phyloP scores from a whole-genome alignment of 345 rosid species.

The Brassica incana region DNA sequence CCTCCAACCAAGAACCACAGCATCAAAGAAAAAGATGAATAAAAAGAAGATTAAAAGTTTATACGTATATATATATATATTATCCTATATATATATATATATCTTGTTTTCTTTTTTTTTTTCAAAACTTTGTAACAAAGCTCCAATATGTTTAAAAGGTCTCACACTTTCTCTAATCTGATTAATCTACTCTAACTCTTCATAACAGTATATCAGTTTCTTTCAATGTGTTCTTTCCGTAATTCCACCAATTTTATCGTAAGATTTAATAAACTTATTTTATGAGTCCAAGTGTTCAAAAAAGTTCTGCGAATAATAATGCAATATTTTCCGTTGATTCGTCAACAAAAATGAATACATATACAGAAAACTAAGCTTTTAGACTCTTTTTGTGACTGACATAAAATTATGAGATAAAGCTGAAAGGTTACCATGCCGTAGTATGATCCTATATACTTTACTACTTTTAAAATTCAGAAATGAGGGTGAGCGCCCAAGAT shows the following conservation, averaged over 20 bases:
- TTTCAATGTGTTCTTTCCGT: background rate
- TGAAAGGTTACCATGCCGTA: slow-evolving; percentile 18
- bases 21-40: slow-evolving; percentile 25
- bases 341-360: background rate
- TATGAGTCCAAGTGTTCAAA: slow-evolving; percentile 8
- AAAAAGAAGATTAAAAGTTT: slow-evolving; percentile 3
- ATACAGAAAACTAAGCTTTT: slow-evolving; percentile 20
- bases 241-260: background rate
- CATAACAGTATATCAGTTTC: background rate
- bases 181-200: background rate
- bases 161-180: slow-evolving; percentile 25
- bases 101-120: no score
- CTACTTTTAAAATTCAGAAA: slow-evolving; percentile 4
- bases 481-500: slow-evolving; percentile 8
- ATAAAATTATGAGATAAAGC: slow-evolving; percentile 9
- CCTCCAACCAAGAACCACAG: slow-evolving; percentile 40
- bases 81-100: background rate
- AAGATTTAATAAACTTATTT: background rate
- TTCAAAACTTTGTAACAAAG: slow-evolving; percentile 18
- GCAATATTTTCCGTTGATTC: slow-evolving; percentile 7
- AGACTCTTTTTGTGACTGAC: slow-evolving; percentile 18
- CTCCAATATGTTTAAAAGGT: slow-evolving; percentile 20
- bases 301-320: slow-evolving; percentile 7
- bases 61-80: background rate
- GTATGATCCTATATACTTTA: background rate